Evolutionary conservation across 2,329 filamentous ascomycete genomes (phyloP).

Genomic region (Dactylella cylindrospora): DNA sequence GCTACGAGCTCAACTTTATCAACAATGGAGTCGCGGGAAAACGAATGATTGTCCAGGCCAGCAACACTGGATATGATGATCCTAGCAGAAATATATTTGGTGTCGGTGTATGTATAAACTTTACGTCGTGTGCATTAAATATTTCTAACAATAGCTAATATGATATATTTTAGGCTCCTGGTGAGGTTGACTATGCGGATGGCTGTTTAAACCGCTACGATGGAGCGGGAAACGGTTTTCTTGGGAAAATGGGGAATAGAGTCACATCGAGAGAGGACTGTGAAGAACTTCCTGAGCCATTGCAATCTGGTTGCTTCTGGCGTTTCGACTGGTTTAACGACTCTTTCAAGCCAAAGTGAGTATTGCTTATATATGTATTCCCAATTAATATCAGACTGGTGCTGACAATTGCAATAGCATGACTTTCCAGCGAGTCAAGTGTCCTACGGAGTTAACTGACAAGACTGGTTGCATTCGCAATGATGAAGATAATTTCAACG

Average conservation of each 20-base stretch:
- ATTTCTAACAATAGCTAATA: constrained; percentile 4
- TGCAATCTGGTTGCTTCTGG: constrained; percentile 64
- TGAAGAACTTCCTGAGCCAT: constrained; percentile 57
- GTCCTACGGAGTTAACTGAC: constrained; percentile 31
- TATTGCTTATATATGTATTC: neutral
- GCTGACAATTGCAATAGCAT: constrained; percentile 25
- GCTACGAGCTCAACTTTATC: constrained; percentile 65
- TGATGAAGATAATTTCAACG: constrained; percentile 33
- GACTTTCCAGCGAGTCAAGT: constrained; percentile 35
- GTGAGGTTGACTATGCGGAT: constrained; percentile 24
- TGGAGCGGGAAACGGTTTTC: constrained; percentile 17
- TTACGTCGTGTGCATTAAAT: neutral
- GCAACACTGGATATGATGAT: constrained; percentile 62
- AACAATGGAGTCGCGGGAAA: constrained; percentile 57
- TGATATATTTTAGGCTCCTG: constrained; percentile 19
- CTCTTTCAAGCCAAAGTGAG: constrained; percentile 35
- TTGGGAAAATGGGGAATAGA: constrained; percentile 51
- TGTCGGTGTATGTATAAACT: constrained; percentile 44
- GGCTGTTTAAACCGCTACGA: constrained; percentile 33
- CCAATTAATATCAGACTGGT: neutral
- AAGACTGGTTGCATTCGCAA: constrained; percentile 36
- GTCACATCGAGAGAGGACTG: constrained; percentile 59
- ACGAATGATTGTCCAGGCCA: constrained; percentile 66
- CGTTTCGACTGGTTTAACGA: constrained; percentile 57
- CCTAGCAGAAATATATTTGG: constrained; percentile 63